Percentiles rank a stretch among this genome's conserved stretches.
phyloP scores from a whole-genome alignment of 208 protist species.

The Acanthamoeba triangularis region DNA sequence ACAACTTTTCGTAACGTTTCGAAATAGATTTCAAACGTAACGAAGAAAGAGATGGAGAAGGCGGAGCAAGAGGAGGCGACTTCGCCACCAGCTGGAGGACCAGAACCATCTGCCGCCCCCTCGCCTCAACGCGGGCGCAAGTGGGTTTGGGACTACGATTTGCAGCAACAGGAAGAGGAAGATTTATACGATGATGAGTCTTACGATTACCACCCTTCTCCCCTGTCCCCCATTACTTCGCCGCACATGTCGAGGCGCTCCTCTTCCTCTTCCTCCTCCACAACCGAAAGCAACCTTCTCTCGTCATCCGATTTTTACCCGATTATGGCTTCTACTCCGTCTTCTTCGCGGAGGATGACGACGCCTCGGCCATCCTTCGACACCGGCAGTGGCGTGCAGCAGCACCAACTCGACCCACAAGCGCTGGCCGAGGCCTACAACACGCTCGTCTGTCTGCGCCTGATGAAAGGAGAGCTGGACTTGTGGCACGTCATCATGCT shows the following conservation, averaged over 20 bases:
- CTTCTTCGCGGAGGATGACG: not conserved
- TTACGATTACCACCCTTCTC: not conserved
- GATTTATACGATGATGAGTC: not conserved
- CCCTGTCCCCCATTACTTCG: slow-evolving; percentile 1
- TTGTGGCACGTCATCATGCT: not conserved
- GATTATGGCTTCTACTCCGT: not conserved
- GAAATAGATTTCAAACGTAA: too few relatives aligned
- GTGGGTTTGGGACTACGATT: slow-evolving; percentile 26
- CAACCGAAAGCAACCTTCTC: not conserved
- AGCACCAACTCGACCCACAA: not conserved
- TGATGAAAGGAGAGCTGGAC: slow-evolving; percentile 54
- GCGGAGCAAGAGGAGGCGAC: not conserved
- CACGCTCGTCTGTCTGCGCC: not conserved
- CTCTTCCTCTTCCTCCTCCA: not conserved
- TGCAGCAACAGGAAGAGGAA: not conserved
- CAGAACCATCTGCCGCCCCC: too few relatives aligned
- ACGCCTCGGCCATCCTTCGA: not conserved
- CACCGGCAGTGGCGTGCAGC: too few relatives aligned
- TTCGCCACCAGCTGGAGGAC: not conserved
- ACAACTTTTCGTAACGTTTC: too few relatives aligned
- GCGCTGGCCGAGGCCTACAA: not conserved
- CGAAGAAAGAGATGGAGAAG: not conserved
- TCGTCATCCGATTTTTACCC: not conserved
- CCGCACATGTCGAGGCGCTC: not conserved
- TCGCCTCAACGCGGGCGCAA: not conserved